phyloP scores from a whole-genome alignment of 1,139 yeast genomes.

The Zhuliangozyma blackwelliae region DNA sequence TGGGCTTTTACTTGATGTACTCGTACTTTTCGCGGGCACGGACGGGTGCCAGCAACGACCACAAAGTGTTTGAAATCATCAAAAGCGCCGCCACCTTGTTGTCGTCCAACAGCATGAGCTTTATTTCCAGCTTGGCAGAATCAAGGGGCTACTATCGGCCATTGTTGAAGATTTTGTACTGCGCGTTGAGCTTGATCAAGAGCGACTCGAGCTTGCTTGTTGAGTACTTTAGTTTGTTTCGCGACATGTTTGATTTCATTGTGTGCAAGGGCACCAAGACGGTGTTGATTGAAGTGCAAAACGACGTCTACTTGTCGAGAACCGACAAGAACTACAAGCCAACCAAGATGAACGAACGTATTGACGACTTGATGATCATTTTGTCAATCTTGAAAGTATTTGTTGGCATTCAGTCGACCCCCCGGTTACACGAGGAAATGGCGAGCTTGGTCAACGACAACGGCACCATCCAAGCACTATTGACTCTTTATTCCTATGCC shows the following conservation, averaged over 20 bases:
- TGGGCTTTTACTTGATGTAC: slow-evolving; percentile 63
- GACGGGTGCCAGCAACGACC: slow-evolving; percentile 21
- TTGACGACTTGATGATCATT: slow-evolving; percentile 64
- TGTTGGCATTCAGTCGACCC: slow-evolving; percentile 47
- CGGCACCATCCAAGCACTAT: slow-evolving; percentile 59
- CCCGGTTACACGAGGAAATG: slow-evolving; percentile 41
- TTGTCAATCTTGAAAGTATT: slow-evolving; percentile 60
- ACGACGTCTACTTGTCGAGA: slow-evolving; percentile 43
- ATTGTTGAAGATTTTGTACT: slow-evolving; percentile 52
- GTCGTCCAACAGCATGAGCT: slow-evolving; percentile 43
- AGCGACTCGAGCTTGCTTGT: slow-evolving; percentile 39
- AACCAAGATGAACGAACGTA: slow-evolving; percentile 33
- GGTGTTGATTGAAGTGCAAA: slow-evolving; percentile 54
- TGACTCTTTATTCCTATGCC: slow-evolving; percentile 66
- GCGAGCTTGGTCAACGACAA: slow-evolving; percentile 52
- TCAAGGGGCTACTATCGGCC: slow-evolving; percentile 50
- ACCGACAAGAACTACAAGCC: slow-evolving; percentile 28
- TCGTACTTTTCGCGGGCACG: slow-evolving; percentile 30
- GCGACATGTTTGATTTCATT: slow-evolving; percentile 55
- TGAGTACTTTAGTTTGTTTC: slow-evolving; percentile 47
- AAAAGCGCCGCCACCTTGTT: slow-evolving; percentile 40
- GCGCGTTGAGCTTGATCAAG: slow-evolving; percentile 43
- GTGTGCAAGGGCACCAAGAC: slow-evolving; percentile 56
- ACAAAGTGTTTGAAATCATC: slow-evolving; percentile 33
- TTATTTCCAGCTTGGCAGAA: slow-evolving; percentile 36